Conservation (phyloP, 306 rosid genomes). For the Glycine soja region DNA sequence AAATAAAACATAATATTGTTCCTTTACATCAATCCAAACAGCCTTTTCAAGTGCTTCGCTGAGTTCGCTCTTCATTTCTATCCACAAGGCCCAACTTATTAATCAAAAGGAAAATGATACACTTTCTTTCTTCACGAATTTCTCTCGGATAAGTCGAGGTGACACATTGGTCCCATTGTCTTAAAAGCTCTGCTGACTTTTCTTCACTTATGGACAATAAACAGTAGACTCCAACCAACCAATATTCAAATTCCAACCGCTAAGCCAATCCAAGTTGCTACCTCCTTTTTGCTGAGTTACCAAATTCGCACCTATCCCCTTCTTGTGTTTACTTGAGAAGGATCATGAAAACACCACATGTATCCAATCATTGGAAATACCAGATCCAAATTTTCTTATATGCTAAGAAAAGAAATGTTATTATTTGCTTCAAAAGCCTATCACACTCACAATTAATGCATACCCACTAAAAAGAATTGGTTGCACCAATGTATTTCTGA, state of each 20-base stretch:
- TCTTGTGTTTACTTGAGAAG: not conserved
- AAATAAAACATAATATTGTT: not conserved
- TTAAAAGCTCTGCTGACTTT: not conserved
- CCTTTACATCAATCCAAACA: not conserved
- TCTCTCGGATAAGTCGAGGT: not conserved
- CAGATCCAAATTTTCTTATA: not conserved
- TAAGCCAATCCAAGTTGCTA: conserved; percentile 3
- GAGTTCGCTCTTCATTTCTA: not conserved
- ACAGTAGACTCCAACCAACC: not conserved
- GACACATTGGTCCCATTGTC: not conserved
- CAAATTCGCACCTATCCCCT: not conserved
- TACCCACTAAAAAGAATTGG: not conserved
- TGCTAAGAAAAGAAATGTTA: not conserved
- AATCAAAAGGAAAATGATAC: not conserved
- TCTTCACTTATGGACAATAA: not conserved
- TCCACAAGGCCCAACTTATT: not conserved
- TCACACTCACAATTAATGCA: not conserved
- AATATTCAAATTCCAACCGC: not conserved
- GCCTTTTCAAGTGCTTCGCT: not conserved
- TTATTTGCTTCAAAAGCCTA: conserved; percentile 19
- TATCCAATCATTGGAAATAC: not conserved
- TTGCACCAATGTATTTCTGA: conserved; percentile 19
- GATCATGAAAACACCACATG: not conserved
- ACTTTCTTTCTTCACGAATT: not conserved
- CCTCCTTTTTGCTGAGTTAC: conserved; percentile 9